Evolutionary conservation across 257 asterid species (phyloP).

Genomic region (Solanum ahanhuiri): DNA sequence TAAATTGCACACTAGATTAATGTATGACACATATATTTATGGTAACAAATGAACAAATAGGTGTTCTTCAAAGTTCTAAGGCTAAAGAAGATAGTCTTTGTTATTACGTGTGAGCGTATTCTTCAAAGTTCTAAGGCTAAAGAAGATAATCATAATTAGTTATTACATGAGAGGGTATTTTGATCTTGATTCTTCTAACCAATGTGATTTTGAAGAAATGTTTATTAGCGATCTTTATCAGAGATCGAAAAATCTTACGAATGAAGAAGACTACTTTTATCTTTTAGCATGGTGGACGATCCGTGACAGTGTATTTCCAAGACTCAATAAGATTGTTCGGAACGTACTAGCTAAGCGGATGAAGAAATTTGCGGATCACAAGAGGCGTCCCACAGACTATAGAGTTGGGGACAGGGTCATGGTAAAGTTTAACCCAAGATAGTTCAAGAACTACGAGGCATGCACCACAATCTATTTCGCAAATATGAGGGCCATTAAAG

Average conservation of each 20-base stretch:
- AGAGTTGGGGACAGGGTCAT: neutral
- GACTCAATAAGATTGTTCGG: neutral
- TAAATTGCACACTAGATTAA: neutral
- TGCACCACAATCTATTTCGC: neutral
- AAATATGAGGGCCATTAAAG: no score
- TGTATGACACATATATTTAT: neutral
- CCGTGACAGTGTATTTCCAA: neutral
- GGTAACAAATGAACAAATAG: neutral
- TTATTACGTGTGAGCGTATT: neutral
- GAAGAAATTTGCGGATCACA: neutral
- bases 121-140: neutral
- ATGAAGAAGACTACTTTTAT: neutral
- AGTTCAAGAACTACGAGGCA: neutral
- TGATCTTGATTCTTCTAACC: neutral
- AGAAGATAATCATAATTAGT: neutral
- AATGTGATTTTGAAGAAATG: neutral
- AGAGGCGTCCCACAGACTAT: neutral
- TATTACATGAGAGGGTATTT: neutral
- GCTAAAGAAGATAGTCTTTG: neutral
- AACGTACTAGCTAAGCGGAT: neutral
- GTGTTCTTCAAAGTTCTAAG: neutral
- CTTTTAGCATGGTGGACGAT: neutral
- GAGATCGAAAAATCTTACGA: neutral
- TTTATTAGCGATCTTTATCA: no score
- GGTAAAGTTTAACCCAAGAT: neutral